These are phyloP conservation scores for Ceratocystis huliohia DNA, from an alignment of 2,329 filamentous ascomycete genomes.

Conservation along the genomic window DNA sequence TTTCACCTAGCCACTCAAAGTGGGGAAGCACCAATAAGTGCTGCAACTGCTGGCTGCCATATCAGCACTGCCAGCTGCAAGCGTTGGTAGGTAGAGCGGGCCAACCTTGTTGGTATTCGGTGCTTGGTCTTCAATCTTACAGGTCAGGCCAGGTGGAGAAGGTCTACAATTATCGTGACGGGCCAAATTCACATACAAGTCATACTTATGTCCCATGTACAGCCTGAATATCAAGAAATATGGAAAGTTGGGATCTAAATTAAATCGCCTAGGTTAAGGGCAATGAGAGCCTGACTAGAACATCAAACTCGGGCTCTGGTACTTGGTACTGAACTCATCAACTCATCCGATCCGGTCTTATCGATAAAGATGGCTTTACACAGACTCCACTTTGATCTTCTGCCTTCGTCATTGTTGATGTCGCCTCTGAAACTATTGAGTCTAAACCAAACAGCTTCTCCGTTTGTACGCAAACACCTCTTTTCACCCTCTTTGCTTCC, in stretches of 20 bases:
- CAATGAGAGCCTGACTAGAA: not conserved
- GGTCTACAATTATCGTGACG: too few relatives aligned
- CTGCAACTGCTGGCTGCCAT: not conserved
- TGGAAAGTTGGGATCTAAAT: too few relatives aligned
- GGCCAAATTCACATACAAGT: too few relatives aligned
- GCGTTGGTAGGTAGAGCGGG: not conserved
- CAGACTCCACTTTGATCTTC: not conserved
- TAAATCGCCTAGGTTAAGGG: too few relatives aligned
- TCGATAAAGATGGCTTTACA: not conserved
- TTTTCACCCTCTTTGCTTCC: not conserved
- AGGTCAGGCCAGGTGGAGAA: too few relatives aligned
- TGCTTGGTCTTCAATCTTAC: not conserved
- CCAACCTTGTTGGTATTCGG: not conserved
- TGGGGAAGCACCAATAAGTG: not conserved
- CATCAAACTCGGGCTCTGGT: not conserved
- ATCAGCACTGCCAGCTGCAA: not conserved
- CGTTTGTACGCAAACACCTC: too few relatives aligned
- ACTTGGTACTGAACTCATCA: not conserved
- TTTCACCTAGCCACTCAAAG: not conserved
- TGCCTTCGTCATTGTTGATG: not conserved
- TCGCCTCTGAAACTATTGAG: not conserved
- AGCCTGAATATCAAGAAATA: too few relatives aligned
- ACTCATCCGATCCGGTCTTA: not conserved
- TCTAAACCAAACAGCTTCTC: too few relatives aligned
- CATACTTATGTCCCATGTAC: too few relatives aligned